Evolutionary conservation across 2,329 filamentous ascomycete genomes (phyloP), one percentile per base, ranked within the genome.

Genomic region (Botrytis fabae): DNA sequence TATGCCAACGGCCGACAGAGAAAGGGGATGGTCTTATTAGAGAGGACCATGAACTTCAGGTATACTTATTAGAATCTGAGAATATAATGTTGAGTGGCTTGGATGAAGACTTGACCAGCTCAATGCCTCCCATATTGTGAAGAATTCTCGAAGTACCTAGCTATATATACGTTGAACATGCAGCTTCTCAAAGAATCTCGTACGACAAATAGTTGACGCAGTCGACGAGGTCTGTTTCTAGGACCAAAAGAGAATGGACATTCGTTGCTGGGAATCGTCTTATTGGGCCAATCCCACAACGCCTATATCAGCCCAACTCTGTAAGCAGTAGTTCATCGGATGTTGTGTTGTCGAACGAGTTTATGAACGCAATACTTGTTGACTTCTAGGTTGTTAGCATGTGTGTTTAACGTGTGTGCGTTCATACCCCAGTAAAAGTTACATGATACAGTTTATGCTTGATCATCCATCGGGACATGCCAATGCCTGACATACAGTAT

Each of bases 1-100:
- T 77, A 80, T 44, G 82, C 83, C 18, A 91, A 91, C 78, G 80
- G 80, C 72, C 79, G 81, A 72, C 86, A 88, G 78, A 81, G 78
- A 16, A 81, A 78, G 61, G 87, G 87, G 1, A 82, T 83, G 77
- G 82, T 80, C 48, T 70, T 87, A 2, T 82, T 91, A 62, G 88
- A 90, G 77, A 75, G 73, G 54, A 79, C 76, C 12, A 60, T 75
- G 12, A 75, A 73, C 25, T 80, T 80, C 71, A 78, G 75, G 75
- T 80, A 80, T 75, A 79, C 77, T 72, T 80, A 77, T 75, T 80
- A 71, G 76, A 59, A 38, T 18, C 20, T 9, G 18, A 54, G 16
- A 68, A 35, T 51, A 18, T 57, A 22, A 25, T 16, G 28, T 25
- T 46, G 32, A 28, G 20, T 22, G 20, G 28, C 12, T 12, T 22